These are phyloP conservation scores for Ilyonectria destructans DNA, from an alignment of 2,329 filamentous ascomycete genomes.

Conservation along the genomic window DNA sequence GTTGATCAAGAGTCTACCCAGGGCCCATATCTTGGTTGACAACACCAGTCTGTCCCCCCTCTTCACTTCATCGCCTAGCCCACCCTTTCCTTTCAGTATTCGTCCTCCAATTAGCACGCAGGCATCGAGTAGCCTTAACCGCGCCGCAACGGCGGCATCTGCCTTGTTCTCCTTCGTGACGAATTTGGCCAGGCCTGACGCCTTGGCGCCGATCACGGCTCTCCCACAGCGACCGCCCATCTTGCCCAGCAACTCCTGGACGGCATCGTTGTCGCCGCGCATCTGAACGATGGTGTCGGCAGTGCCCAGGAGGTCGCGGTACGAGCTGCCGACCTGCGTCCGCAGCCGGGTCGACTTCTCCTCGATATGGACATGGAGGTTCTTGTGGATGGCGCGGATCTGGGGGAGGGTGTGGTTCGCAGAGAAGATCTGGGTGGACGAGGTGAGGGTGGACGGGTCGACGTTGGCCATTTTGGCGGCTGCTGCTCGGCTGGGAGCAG, in stretches of 20 bases:
- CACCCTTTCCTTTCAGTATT: constrained; percentile 62
- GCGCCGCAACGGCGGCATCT: constrained; percentile 57
- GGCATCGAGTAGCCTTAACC: constrained; percentile 66
- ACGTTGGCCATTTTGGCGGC: constrained; percentile 58
- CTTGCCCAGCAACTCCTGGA: constrained; percentile 79
- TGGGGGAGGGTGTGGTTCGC: constrained; percentile 73
- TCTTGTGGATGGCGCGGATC: constrained; percentile 75
- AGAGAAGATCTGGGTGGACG: constrained; percentile 70
- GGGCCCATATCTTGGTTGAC: constrained; percentile 81
- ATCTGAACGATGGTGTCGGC: constrained; percentile 95
- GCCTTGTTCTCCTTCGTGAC: constrained; percentile 48
- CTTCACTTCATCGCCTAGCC: constrained; percentile 49
- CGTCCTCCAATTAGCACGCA: constrained; percentile 67
- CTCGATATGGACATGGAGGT: constrained; percentile 72
- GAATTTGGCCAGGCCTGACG: constrained; percentile 69
- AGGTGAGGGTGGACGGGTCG: constrained; percentile 65
- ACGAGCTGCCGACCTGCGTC: constrained; percentile 77
- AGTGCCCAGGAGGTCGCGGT: constrained; percentile 91
- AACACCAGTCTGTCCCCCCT: constrained; percentile 69
- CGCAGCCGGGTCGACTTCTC: constrained; percentile 76
- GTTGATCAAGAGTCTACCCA: constrained; percentile 83
- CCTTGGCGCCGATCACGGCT: constrained; percentile 77
- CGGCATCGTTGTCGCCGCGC: constrained; percentile 82
- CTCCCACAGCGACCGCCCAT: constrained; percentile 87
- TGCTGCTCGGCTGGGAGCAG: constrained; percentile 28